Evolutionary conservation across 805 yeast genomes (phyloP).

Genomic region (Wickerhamia fluorescens): DNA sequence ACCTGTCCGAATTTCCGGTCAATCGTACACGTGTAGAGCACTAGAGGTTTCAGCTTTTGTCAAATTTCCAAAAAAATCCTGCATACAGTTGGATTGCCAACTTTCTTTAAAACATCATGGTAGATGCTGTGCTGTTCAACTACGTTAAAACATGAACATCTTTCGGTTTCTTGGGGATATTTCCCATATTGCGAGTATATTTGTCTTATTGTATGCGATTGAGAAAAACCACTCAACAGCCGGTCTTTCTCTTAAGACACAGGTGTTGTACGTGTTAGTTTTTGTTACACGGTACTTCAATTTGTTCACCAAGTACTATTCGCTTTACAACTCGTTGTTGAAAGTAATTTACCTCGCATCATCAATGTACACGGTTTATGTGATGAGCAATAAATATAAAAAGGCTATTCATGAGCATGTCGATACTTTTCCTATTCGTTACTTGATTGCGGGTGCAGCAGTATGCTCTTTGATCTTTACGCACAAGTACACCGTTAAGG

Average conservation of each 20-base stretch:
- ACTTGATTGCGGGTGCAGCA: constrained; percentile 57
- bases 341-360: constrained; percentile 75
- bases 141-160: constrained; percentile 26
- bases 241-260: constrained; percentile 89
- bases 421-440: constrained; percentile 66
- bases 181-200: constrained; percentile 74
- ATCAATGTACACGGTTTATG: constrained; percentile 64
- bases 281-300: constrained; percentile 70
- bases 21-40: too few relatives aligned
- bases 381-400: constrained; percentile 59
- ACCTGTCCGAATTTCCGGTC: too few relatives aligned
- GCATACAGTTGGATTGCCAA: too few relatives aligned
- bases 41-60: too few relatives aligned
- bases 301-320: constrained; percentile 47
- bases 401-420: constrained; percentile 55
- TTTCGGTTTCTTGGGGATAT: constrained; percentile 58
- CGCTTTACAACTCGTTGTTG: constrained; percentile 74
- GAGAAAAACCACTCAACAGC: constrained; percentile 55
- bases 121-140: too few relatives aligned
- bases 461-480: constrained; percentile 56
- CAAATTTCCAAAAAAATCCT: too few relatives aligned
- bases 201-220: constrained; percentile 69
- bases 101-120: too few relatives aligned
- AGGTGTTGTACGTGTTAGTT: constrained; percentile 67
- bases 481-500: constrained; percentile 52